Conservation (phyloP, 352 stramenopile species). For the Globisporangium carolinianum region DNA sequence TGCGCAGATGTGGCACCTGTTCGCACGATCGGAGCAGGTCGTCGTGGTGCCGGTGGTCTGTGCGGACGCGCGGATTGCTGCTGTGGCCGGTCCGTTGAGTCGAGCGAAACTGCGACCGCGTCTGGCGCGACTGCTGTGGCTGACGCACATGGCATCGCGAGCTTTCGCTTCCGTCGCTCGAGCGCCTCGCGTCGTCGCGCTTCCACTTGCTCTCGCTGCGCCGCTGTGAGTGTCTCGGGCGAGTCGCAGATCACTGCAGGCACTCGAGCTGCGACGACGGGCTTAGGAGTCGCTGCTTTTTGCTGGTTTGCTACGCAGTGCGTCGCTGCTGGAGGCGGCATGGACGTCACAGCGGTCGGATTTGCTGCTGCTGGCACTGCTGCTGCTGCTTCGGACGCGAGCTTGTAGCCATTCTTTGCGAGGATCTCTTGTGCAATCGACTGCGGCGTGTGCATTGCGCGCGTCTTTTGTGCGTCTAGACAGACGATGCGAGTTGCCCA, state of each 20-base stretch:
- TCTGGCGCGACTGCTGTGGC: too few relatives aligned
- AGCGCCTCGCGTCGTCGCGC: conserved; percentile 42
- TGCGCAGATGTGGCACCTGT: too few relatives aligned
- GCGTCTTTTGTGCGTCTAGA: conserved; percentile 46
- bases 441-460: conserved; percentile 45
- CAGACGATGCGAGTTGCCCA: not conserved
- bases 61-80: not conserved
- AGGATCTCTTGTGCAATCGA: conserved; percentile 59
- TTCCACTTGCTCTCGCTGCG: conserved; percentile 53
- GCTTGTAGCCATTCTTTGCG: conserved; percentile 47
- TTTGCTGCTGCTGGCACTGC: not conserved
- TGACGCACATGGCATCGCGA: not conserved
- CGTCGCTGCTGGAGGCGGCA: not conserved
- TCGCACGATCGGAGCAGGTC: not conserved
- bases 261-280: not conserved
- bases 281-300: too few relatives aligned
- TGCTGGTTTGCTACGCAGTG: not conserved
- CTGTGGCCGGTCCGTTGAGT: not conserved
- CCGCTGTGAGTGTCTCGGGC: conserved; percentile 39
- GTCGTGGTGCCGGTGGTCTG: not conserved
- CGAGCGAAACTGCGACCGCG: too few relatives aligned
- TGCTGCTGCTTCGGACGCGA: not conserved
- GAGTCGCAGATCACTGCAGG: conserved; percentile 15
- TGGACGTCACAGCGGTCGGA: not conserved
- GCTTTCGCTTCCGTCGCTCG: conserved; percentile 34